Evolutionary conservation across 306 rosid species (phyloP).

Genomic region (Quercus bicolor): DNA sequence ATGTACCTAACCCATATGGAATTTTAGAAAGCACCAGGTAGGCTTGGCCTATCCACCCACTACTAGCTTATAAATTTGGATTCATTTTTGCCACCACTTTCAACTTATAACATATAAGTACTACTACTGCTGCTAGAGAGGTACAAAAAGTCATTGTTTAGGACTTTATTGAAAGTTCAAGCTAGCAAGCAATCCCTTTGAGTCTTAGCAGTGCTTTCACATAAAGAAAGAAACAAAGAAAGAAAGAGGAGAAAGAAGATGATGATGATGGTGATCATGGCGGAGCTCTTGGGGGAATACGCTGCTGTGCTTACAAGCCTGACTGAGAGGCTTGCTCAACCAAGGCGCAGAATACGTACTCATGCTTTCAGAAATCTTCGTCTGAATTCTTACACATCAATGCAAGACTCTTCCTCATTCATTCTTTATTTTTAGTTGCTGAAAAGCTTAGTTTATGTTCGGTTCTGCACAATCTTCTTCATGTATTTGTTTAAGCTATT

Average conservation of each 20-base stretch:
- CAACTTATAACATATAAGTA: too few species aligned
- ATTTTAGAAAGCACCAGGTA: background rate
- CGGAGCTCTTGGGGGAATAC: constrained; percentile 55
- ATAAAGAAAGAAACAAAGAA: background rate
- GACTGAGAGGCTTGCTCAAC: constrained; percentile 33
- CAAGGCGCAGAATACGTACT: constrained; percentile 18
- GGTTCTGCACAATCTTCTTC: background rate
- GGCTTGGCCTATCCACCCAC: background rate
- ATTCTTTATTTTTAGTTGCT: constrained; percentile 41
- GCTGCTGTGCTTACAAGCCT: constrained; percentile 37
- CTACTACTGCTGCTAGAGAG: too few species aligned
- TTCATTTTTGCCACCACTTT: background rate
- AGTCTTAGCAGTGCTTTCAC: background rate
- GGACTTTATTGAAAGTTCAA: background rate
- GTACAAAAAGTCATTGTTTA: too few species aligned
- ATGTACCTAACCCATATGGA: constrained; percentile 12
- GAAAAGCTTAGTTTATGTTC: background rate
- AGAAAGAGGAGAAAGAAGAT: constrained; percentile 27
- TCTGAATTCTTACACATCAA: constrained; percentile 25
- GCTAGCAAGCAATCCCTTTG: background rate
- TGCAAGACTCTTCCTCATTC: constrained; percentile 48
- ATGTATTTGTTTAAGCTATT: background rate
- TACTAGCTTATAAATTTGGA: constrained; percentile 18
- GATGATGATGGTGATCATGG: constrained; percentile 55
- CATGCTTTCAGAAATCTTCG: constrained; percentile 30